Evolutionary conservation across 176 grass and related monocot species (phyloP), one percentile per base, ranked within the genome.

Genomic region (Oryza glaberrima): DNA sequence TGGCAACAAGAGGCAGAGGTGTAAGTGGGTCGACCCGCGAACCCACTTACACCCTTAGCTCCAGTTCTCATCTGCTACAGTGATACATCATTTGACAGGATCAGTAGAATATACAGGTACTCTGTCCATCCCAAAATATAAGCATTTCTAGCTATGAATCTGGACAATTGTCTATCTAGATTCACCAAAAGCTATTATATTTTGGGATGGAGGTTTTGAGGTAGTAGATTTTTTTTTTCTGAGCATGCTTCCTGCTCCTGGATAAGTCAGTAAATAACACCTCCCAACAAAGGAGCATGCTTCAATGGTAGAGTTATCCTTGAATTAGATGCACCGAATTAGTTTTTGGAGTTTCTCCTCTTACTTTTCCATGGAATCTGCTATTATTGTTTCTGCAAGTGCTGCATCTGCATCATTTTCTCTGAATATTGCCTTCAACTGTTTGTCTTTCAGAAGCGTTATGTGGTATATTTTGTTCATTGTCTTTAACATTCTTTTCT

Each of bases 361-460:
- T 41, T 61, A 6, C 35, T 28, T 64, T 82, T 73, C 70, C 23
- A 0, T 0, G 38, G 54, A 11, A 8, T 70, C 15, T 88, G 32
- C 30, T 66, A 32, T 67, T 47, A 23, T 17, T 3, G 35, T 76
- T 76, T 76, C 28, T 77, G 52, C 47, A 41, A 52, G 47, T 84
- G 69, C n/a, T 43, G 83, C 10, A 13, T 58, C 72, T 88, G 60
- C 52, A 20, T 82, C 61, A 66, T n/a, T 43, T 77, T 5, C 38
- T 76, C 9, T 28, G 51, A 43, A 52, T 85, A 40, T 19, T 48
- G 46, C 6, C 49, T 40, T 77, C 19, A 20, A 61, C 73, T 54
- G 67, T 70, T 86, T 88, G 15, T 90, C 46, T 25, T 85, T 11
- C 36, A 84, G 32, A 83, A 87, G 5, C 44, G 66, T 41, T 75